Evolutionary conservation across 169 alveolate species (phyloP).

Genomic region (Cryptosporidium tyzzeri): DNA sequence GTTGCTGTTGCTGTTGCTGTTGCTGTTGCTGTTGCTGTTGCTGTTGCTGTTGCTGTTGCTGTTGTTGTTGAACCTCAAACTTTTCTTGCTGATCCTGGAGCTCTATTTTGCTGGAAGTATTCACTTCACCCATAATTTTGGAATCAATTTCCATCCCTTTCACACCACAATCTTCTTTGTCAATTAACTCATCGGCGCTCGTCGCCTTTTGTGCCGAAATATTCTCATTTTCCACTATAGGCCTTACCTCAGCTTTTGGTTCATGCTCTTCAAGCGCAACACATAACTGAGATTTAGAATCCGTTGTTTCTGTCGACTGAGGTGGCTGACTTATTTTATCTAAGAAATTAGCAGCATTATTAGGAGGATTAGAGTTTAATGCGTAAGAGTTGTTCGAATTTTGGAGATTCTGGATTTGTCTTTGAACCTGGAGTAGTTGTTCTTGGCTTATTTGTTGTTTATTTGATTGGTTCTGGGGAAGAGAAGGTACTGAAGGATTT

Average conservation of each 20-base stretch:
- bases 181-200: not conserved
- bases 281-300: not conserved
- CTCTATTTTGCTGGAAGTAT: not conserved
- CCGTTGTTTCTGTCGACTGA: not conserved
- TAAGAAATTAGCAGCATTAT: not conserved
- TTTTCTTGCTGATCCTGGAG: not conserved
- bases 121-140: not conserved
- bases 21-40: not conserved
- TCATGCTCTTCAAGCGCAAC: not conserved
- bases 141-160: not conserved
- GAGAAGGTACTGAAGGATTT: not conserved
- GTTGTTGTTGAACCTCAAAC: slow-evolving; percentile 11
- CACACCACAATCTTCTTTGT: not conserved
- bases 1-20: slow-evolving; percentile 19
- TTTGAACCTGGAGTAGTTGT: slow-evolving; percentile 33
- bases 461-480: slow-evolving; percentile 1
- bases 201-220: not conserved
- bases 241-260: not conserved
- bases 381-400: not conserved
- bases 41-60: not conserved
- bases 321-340: not conserved
- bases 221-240: not conserved
- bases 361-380: not conserved
- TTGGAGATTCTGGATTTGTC: slow-evolving; percentile 30
- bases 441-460: slow-evolving; percentile 29